A percentile compares a stretch with the other conserved stretches of the same genome.
These are phyloP conservation scores for Candida pini DNA, from an alignment of 805 yeast genomes.

Conservation along the genomic window DNA sequence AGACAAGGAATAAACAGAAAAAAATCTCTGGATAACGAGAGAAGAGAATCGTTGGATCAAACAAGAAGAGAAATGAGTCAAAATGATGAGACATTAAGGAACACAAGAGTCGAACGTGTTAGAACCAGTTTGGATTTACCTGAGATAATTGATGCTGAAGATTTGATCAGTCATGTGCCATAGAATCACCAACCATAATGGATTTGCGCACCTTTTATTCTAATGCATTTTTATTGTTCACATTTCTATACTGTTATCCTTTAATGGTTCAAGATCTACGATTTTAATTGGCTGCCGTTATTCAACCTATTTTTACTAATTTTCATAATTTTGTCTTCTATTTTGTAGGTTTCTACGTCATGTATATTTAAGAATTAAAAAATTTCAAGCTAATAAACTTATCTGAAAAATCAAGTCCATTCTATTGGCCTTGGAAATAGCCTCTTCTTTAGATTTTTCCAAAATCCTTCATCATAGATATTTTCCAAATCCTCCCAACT, in stretches of 20 bases:
- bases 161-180: conserved; percentile 27
- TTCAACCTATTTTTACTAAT: no score
- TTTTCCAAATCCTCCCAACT: conserved; percentile 33
- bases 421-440: conserved; percentile 17
- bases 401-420: no score
- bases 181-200: background rate
- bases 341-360: no score
- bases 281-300: no score
- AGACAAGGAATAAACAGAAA: conserved; percentile 14
- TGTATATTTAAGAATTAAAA: background rate
- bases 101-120: conserved; percentile 19
- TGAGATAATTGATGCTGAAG: conserved; percentile 31
- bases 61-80: conserved; percentile 16
- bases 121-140: conserved; percentile 35
- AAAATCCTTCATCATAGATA: conserved; percentile 46
- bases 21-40: conserved; percentile 14
- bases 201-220: no score
- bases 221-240: no score
- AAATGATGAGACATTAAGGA: conserved; percentile 18
- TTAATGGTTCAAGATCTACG: no score
- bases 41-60: conserved; percentile 20
- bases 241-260: no score
- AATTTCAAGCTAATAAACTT: no score
- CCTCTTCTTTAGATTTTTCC: conserved; percentile 33
- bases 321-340: background rate